Conservation (phyloP, 139 green algal genomes). For the Chlamydomonas urium region DNA sequence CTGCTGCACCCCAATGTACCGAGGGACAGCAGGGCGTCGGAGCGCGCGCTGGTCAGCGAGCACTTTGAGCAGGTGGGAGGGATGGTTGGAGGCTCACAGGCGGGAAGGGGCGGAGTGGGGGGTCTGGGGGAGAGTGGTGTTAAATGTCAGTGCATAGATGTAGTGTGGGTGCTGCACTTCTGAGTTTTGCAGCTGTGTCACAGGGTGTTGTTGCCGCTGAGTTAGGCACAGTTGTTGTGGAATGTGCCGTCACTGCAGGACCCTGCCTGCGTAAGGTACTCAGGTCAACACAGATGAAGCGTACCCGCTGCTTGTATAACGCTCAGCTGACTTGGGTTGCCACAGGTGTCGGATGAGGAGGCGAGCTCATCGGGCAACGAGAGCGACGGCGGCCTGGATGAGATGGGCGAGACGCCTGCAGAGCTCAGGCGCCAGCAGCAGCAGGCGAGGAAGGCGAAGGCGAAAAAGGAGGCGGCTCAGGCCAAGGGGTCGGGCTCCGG, state of each 20-base stretch:
- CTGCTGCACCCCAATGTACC: constrained; percentile 83
- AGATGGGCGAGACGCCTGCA: constrained; percentile 17
- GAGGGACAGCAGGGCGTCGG: not conserved
- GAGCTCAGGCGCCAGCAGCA: not conserved
- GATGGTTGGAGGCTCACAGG: constrained; percentile 18
- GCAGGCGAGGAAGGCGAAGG: not conserved
- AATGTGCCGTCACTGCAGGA: not conserved
- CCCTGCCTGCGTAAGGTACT: not conserved
- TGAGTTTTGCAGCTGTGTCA: no score
- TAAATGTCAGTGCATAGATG: not conserved
- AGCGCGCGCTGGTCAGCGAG: constrained; percentile 53
- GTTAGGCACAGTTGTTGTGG: not conserved
- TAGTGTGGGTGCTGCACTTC: not conserved
- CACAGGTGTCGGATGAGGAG: constrained; percentile 18
- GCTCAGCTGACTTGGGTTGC: not conserved
- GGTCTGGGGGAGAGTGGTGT: not conserved
- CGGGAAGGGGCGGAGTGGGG: constrained; percentile 4
- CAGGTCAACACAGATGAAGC: not conserved
- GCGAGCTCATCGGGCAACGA: constrained; percentile 8
- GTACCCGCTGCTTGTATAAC: not conserved
- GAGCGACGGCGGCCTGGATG: constrained; percentile 11
- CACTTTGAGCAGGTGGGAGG: constrained; percentile 46
- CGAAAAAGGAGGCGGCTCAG: not conserved
- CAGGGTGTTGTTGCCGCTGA: not conserved
- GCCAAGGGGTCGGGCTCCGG: not conserved